These are phyloP conservation scores for Dactylellina drechsleri DNA, from an alignment of 2,329 filamentous ascomycete genomes.

Conservation along the genomic window DNA sequence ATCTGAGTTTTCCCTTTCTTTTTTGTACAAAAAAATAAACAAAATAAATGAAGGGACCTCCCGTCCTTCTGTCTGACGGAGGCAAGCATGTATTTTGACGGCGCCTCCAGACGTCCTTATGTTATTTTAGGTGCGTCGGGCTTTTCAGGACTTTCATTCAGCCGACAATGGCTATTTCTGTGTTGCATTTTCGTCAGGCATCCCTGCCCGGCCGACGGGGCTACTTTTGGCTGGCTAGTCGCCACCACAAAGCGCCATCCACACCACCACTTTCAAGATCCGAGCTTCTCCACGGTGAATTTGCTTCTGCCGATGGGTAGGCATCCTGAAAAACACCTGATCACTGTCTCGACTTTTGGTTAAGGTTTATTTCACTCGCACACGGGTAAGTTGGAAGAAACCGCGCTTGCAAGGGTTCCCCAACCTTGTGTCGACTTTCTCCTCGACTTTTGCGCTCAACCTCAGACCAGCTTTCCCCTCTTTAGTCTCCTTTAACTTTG, in stretches of 20 bases:
- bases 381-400: slow-evolving; percentile 48
- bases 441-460: not conserved
- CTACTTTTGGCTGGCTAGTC: not conserved
- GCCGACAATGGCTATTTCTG: slow-evolving; percentile 54
- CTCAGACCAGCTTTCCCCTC: slow-evolving; percentile 28
- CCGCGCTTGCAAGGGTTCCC: slow-evolving; percentile 35
- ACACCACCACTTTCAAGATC: slow-evolving; percentile 40
- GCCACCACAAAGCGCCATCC: not conserved
- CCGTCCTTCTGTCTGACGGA: slow-evolving; percentile 16
- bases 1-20: slow-evolving; percentile 8
- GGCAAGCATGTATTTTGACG: slow-evolving; percentile 29
- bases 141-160: slow-evolving; percentile 35
- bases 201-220: slow-evolving; percentile 24
- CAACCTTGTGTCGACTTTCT: not conserved
- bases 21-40: not conserved
- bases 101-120: slow-evolving; percentile 34
- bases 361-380: slow-evolving; percentile 42
- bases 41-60: slow-evolving; percentile 7
- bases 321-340: slow-evolving; percentile 28
- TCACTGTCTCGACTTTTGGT: slow-evolving; percentile 10
- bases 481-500: slow-evolving; percentile 13
- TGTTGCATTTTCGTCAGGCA: slow-evolving; percentile 43
- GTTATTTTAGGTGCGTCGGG: slow-evolving; percentile 47
- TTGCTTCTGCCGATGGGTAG: slow-evolving; percentile 20
- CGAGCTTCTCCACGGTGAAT: slow-evolving; percentile 20